Conservation (phyloP, 345 rosid species). For the Eutrema heterophyllum region DNA sequence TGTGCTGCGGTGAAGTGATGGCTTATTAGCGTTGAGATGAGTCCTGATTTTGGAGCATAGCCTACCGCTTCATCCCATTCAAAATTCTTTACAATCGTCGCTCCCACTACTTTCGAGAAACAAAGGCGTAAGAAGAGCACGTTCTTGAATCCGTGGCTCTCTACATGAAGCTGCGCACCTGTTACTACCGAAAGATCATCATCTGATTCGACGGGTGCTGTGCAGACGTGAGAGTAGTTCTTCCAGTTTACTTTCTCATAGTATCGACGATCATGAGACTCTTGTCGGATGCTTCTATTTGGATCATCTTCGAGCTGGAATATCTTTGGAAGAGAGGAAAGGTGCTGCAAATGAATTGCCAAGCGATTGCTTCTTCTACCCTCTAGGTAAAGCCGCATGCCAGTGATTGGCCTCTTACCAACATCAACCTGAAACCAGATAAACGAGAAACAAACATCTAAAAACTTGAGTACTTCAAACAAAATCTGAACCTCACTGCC, state of each 20-base stretch:
- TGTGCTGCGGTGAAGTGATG: slow-evolving; percentile 84
- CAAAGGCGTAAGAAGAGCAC: slow-evolving; percentile 77
- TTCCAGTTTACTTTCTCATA: slow-evolving; percentile 94
- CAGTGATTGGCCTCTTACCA: slow-evolving; percentile 91
- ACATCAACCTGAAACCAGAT: slow-evolving; percentile 70
- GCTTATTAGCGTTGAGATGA: slow-evolving; percentile 84
- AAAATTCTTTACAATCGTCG: slow-evolving; percentile 47
- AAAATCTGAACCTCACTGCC: slow-evolving; percentile 6
- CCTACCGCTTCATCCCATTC: slow-evolving; percentile 96
- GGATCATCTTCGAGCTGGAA: slow-evolving; percentile 77
- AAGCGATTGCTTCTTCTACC: slow-evolving; percentile 82
- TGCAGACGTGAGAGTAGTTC: slow-evolving; percentile 90
- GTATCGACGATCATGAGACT: slow-evolving; percentile 56
- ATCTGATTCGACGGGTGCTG: slow-evolving; percentile 79
- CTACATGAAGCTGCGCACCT: slow-evolving; percentile 87
- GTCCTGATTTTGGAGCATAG: slow-evolving; percentile 68
- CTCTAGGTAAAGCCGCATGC: slow-evolving; percentile 90
- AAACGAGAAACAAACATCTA: slow-evolving; percentile 9
- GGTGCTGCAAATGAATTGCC: slow-evolving; percentile 91
- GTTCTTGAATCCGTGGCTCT: slow-evolving; percentile 76
- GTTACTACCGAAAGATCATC: slow-evolving; percentile 79
- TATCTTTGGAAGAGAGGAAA: slow-evolving; percentile 85
- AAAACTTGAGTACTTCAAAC: not conserved
- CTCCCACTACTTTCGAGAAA: slow-evolving; percentile 67
- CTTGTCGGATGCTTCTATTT: slow-evolving; percentile 40